Base-by-base conservation (phyloP, 768 basidiomycete genomes). In the Kwoniella heveanensis region DNA sequence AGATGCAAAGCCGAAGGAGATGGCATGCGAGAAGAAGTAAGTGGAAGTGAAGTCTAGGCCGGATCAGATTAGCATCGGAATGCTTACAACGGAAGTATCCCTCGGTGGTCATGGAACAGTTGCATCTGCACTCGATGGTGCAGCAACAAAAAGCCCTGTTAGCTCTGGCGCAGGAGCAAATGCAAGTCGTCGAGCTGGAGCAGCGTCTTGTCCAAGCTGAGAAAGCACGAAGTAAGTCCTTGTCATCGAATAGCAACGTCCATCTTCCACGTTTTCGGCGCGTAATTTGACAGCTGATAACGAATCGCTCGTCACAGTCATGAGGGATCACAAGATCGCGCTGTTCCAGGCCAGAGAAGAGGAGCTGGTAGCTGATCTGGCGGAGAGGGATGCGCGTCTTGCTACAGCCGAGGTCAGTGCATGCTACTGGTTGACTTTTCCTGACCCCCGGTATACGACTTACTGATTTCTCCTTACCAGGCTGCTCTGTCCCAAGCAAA, bases 271-370 rank as follows among this genome's bases (percentile, higher is more conserved):
- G n/a, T n/a, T 19, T 29, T 19, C 27, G 32, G 6, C 32, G 13
- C 32, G 13, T 36, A 13, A 36, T 36, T 36, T 13, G 32, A 7
- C 32, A 39, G 15, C 12, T 62, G 52, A 37, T 21, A 24, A 27
- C 30, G 29, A n/a, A 24, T 27, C 47, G 10, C 19, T 44, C 3
- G 39, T 44, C 39, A 17, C 55, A 75, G 74, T 76, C 36, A 77
- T 77, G 65, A 64, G 74, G 5, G 76, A 77, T 29, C 72, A 77
- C 59, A 76, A 72, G 63, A 64, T 76, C n/a, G 57, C 74, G 13
- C 54, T 76, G 30, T 68, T 72, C 47, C 51, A 74, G 50, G 70
- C 73, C 1, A 70, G 54, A 48, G 74, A 77, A 26, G 71, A 67
- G 1, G 76, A 73, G 22, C 52, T 74, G 8, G 22, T 57, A 1